A percentile compares a stretch with the other conserved stretches of the same genome.
phyloP scores from a whole-genome alignment of 495 filamentous ascomycete genomes.

The Alectoria sarmentosa region DNA sequence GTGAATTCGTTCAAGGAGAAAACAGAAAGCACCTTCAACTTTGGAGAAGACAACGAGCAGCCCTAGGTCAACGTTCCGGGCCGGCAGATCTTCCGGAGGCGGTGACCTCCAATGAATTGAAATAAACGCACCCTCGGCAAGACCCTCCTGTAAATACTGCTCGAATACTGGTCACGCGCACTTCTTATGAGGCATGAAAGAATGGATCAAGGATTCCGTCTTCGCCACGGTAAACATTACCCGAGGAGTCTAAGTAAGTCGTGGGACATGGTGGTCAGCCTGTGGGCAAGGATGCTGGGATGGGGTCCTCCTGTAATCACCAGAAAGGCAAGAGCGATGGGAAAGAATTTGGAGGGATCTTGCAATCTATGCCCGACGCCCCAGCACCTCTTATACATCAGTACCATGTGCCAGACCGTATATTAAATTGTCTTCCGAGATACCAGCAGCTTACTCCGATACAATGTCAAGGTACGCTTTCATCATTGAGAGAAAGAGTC shows the following conservation, averaged over 20 bases:
- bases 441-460: neutral
- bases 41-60: neutral
- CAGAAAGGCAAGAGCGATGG: neutral
- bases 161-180: neutral
- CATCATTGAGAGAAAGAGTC: neutral
- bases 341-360: neutral
- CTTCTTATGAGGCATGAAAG: neutral
- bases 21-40: neutral
- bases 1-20: neutral
- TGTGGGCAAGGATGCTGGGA: neutral
- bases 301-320: neutral
- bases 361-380: neutral
- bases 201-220: neutral
- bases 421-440: neutral
- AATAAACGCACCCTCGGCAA: too few relatives aligned
- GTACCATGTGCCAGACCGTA: neutral
- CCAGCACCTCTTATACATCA: neutral
- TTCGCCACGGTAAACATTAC: too few relatives aligned
- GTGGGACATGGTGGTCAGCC: neutral
- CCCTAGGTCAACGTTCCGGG: neutral
- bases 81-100: slow-evolving; percentile 1
- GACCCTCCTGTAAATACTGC: too few relatives aligned
- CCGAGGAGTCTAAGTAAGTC: neutral
- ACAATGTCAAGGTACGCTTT: neutral
- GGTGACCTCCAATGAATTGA: neutral